Percentiles rank a stretch among this genome's conserved stretches.
These are phyloP conservation scores for Collybia sp. DNA, from an alignment of 768 basidiomycete genomes.

Conservation along the genomic window DNA sequence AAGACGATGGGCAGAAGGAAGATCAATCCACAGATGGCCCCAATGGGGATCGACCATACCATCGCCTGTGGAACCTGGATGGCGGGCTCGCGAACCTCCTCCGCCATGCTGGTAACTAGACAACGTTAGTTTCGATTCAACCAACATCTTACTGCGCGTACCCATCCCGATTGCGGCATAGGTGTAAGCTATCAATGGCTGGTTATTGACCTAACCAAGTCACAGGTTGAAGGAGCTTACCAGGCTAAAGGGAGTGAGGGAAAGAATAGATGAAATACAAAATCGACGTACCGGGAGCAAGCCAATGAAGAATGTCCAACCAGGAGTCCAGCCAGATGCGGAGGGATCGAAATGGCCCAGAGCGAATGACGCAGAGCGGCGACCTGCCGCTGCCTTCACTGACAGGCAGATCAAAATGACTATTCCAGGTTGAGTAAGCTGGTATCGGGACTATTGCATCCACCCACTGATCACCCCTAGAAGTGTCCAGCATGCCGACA, in stretches of 20 bases:
- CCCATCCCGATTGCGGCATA: constrained; percentile 63
- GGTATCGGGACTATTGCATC: not conserved
- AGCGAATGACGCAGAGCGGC: constrained; percentile 50
- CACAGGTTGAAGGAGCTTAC: constrained; percentile 13
- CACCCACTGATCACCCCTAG: constrained; percentile 45
- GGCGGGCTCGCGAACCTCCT: constrained; percentile 59
- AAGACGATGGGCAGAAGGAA: constrained; percentile 63
- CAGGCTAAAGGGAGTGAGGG: constrained; percentile 18
- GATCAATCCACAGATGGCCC: constrained; percentile 43
- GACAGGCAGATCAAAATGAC: constrained; percentile 56
- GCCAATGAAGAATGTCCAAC: constrained; percentile 69
- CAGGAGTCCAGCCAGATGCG: constrained; percentile 63
- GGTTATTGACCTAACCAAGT: not conserved
- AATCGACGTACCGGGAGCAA: constrained; percentile 42
- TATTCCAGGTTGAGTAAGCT: constrained; percentile 11
- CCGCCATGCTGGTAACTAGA: constrained; percentile 60
- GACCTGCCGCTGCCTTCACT: constrained; percentile 50
- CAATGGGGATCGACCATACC: constrained; percentile 48
- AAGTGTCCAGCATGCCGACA: constrained; percentile 61
- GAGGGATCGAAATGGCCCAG: constrained; percentile 56
- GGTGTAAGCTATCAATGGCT: constrained; percentile 36
- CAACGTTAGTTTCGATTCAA: not conserved
- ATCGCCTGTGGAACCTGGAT: constrained; percentile 52
- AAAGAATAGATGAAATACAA: constrained; percentile 1
- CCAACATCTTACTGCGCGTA: constrained; percentile 14